A percentile compares a stretch with the other conserved stretches of the same genome.
Conservation (phyloP, 345 rosid species). For the Linum trigynum region DNA sequence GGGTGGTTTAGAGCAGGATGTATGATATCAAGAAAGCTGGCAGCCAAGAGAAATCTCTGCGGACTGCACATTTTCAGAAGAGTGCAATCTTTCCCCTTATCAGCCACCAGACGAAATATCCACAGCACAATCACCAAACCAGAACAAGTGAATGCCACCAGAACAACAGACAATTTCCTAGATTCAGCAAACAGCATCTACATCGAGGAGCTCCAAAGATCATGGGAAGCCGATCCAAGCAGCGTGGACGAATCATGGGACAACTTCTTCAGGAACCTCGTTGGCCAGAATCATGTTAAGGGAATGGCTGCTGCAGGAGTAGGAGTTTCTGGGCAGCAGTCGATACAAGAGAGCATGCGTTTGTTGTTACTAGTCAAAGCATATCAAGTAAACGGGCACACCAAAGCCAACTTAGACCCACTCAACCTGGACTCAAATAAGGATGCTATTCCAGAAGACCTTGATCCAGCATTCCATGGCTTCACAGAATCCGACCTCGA, state of each 20-base stretch:
- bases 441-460: conserved; percentile 44
- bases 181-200: conserved; percentile 73
- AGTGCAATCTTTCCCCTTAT: conserved; percentile 28
- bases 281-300: conserved; percentile 34
- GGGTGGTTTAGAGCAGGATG: conserved; percentile 62
- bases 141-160: conserved; percentile 23
- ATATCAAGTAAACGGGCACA: conserved; percentile 80
- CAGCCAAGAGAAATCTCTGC: conserved; percentile 48
- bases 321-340: conserved; percentile 65
- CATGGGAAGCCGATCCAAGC: conserved; percentile 75
- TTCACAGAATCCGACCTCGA: conserved; percentile 66
- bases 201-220: conserved; percentile 63
- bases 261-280: conserved; percentile 66
- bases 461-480: conserved; percentile 55
- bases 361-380: conserved; percentile 64
- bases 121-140: conserved; percentile 44
- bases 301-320: conserved; percentile 40
- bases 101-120: conserved; percentile 32
- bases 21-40: conserved; percentile 39
- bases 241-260: conserved; percentile 86
- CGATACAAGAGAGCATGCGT: conserved; percentile 86
- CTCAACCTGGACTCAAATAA: conserved; percentile 53
- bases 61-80: conserved; percentile 31
- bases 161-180: conserved; percentile 63
- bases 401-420: conserved; percentile 76